These are phyloP conservation scores for Pseudocercospora eumusae DNA, from an alignment of 2,329 filamentous ascomycete genomes.

Conservation along the genomic window DNA sequence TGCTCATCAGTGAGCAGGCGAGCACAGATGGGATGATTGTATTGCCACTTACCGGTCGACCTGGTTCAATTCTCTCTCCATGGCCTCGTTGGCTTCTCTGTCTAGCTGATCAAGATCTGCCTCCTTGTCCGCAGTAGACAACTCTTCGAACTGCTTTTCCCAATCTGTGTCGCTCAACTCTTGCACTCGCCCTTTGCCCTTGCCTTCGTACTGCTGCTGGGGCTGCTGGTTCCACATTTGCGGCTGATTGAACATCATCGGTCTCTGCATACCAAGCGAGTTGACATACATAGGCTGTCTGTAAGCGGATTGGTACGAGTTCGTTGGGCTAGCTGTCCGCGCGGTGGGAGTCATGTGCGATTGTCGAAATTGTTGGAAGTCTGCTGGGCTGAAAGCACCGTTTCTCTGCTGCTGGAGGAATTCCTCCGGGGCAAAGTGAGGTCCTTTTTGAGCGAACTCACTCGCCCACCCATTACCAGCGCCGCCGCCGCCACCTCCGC, in stretches of 20 bases:
- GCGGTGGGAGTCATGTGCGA: slow-evolving; percentile 61
- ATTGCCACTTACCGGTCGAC: slow-evolving; percentile 74
- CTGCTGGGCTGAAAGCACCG: slow-evolving; percentile 70
- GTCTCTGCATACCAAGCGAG: slow-evolving; percentile 52
- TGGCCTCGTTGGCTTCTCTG: slow-evolving; percentile 68
- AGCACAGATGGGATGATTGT: not conserved
- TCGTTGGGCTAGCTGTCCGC: slow-evolving; percentile 62
- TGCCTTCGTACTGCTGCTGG: slow-evolving; percentile 61
- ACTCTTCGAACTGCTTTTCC: slow-evolving; percentile 93
- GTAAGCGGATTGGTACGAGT: slow-evolving; percentile 45
- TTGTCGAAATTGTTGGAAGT: slow-evolving; percentile 85
- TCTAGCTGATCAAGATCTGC: slow-evolving; percentile 54
- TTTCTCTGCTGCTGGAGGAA: slow-evolving; percentile 31
- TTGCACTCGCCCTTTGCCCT: slow-evolving; percentile 79
- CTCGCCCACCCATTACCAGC: slow-evolving; percentile 37
- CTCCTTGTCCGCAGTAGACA: slow-evolving; percentile 68
- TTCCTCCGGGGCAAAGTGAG: slow-evolving; percentile 32
- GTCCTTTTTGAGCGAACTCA: slow-evolving; percentile 37
- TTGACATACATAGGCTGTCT: slow-evolving; percentile 61
- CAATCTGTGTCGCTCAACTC: slow-evolving; percentile 92
- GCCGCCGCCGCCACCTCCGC: slow-evolving; percentile 29
- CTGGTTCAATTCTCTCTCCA: slow-evolving; percentile 84
- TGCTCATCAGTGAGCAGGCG: slow-evolving; percentile 27
- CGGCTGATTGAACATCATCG: slow-evolving; percentile 32
- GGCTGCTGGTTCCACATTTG: slow-evolving; percentile 48